phyloP scores from a whole-genome alignment of 495 filamentous ascomycete species.

The Bacidia gigantensis region DNA sequence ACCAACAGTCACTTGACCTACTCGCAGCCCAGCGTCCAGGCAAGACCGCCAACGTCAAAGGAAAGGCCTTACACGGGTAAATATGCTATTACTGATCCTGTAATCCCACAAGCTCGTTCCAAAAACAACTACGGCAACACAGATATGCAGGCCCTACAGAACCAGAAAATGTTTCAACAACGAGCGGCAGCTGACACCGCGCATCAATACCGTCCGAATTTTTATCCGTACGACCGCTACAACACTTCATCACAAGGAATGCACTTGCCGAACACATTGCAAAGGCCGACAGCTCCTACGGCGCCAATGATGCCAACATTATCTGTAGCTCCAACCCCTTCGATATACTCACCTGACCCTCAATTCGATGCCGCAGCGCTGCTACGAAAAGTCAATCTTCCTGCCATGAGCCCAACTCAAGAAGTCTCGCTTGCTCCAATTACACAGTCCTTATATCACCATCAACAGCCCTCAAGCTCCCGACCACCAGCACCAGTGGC shows the following conservation, averaged over 20 bases:
- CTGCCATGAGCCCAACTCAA: background rate
- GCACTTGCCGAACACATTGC: background rate
- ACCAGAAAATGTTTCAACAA: conserved; percentile 13
- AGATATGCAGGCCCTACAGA: conserved; percentile 12
- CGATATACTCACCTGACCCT: background rate
- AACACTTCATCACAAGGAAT: conserved; percentile 1
- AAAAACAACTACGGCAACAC: conserved; percentile 12
- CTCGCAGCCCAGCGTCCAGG: conserved; percentile 1
- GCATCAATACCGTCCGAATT: conserved; percentile 3
- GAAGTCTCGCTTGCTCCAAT: background rate
- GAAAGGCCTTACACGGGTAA: conserved; percentile 20
- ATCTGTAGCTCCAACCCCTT: background rate
- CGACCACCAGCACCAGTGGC: conserved; percentile 16
- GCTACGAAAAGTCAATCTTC: conserved; percentile 1
- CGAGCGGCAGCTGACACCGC: background rate
- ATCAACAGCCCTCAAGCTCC: conserved; percentile 4
- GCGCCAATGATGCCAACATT: conserved; percentile 11
- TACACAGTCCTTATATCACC: background rate
- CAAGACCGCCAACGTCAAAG: conserved; percentile 6
- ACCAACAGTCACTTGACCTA: too few relatives aligned
- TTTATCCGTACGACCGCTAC: conserved; percentile 4
- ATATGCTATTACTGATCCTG: conserved; percentile 19
- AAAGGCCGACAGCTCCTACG: conserved; percentile 13
- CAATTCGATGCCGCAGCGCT: conserved; percentile 2
- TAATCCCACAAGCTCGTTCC: conserved; percentile 5